These are phyloP conservation scores for Eimeria zaria DNA, from an alignment of 169 alveolate genomes.

Conservation along the genomic window DNA sequence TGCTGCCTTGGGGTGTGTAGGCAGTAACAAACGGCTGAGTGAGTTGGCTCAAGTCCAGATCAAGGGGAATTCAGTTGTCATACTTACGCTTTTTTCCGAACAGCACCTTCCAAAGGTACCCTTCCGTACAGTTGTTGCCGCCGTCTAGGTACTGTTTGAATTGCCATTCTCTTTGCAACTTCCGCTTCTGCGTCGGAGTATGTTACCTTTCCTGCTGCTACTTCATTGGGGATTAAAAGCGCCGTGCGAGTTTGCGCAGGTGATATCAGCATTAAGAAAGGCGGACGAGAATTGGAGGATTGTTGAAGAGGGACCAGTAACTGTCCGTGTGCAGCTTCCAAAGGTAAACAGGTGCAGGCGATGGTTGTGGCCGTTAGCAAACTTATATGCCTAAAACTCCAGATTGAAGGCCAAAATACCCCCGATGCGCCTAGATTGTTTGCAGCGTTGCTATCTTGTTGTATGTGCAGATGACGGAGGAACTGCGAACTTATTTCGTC, in stretches of 20 bases:
- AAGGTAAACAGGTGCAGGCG: not conserved
- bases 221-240: not conserved
- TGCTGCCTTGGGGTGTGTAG: not conserved
- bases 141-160: not conserved
- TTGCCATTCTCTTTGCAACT: not conserved
- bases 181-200: not conserved
- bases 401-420: not conserved
- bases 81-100: slow-evolving; percentile 15
- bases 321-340: slow-evolving; percentile 66
- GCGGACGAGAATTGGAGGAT: slow-evolving; percentile 53
- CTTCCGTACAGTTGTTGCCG: not conserved
- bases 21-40: slow-evolving; percentile 38
- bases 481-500: slow-evolving; percentile 34
- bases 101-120: slow-evolving; percentile 61
- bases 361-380: not conserved
- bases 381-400: not conserved
- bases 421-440: not conserved
- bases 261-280: slow-evolving; percentile 23
- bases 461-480: slow-evolving; percentile 52
- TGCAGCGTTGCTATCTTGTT: not conserved
- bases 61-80: slow-evolving; percentile 28
- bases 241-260: slow-evolving; percentile 15
- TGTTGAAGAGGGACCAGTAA: slow-evolving; percentile 63
- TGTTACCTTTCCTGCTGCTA: slow-evolving; percentile 13
- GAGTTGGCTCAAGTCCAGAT: slow-evolving; percentile 55